Evolutionary conservation across 2,329 filamentous ascomycete genomes (phyloP).

Genomic region (Epichloe scottii): DNA sequence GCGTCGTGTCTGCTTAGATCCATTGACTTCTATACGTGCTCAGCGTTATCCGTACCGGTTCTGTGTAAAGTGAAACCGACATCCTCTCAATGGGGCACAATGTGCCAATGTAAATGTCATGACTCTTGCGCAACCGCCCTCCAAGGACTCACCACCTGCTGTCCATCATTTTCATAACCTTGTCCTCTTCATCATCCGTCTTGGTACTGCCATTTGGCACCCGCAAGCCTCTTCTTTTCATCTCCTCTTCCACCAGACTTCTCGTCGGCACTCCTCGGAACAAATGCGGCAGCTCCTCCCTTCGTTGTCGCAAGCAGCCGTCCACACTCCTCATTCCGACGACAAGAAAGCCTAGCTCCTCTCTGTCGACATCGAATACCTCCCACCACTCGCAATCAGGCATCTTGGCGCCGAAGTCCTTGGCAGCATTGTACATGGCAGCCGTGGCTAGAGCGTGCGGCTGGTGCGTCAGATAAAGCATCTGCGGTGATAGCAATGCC

Average conservation of each 20-base stretch:
- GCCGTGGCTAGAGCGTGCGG: slow-evolving; percentile 75
- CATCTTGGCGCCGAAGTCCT: slow-evolving; percentile 63
- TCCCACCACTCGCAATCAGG: slow-evolving; percentile 92
- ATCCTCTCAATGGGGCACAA: too few relatives aligned
- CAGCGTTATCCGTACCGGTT: too few relatives aligned
- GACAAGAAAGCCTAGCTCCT: slow-evolving; percentile 87
- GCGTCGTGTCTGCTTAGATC: too few relatives aligned
- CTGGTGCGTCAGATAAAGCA: slow-evolving; percentile 86
- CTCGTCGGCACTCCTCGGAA: slow-evolving; percentile 43
- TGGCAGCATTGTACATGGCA: slow-evolving; percentile 79
- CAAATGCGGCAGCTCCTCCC: slow-evolving; percentile 38
- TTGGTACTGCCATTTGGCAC: slow-evolving; percentile 18
- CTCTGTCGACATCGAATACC: slow-evolving; percentile 88
- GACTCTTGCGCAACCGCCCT: too few relatives aligned
- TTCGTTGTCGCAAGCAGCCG: slow-evolving; percentile 51
- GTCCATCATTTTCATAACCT: slow-evolving; percentile 29
- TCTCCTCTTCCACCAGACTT: slow-evolving; percentile 43
- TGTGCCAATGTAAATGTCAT: too few relatives aligned
- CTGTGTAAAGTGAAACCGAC: too few relatives aligned
- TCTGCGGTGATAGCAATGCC: slow-evolving; percentile 72
- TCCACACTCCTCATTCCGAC: slow-evolving; percentile 73
- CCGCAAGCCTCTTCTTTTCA: slow-evolving; percentile 38
- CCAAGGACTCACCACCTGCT: slow-evolving; percentile 11
- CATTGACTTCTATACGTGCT: too few relatives aligned
- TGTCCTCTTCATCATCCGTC: slow-evolving; percentile 29